These are phyloP conservation scores for Taphrina flavorubra DNA, from an alignment of 1,139 yeast genomes.

Conservation along the genomic window DNA sequence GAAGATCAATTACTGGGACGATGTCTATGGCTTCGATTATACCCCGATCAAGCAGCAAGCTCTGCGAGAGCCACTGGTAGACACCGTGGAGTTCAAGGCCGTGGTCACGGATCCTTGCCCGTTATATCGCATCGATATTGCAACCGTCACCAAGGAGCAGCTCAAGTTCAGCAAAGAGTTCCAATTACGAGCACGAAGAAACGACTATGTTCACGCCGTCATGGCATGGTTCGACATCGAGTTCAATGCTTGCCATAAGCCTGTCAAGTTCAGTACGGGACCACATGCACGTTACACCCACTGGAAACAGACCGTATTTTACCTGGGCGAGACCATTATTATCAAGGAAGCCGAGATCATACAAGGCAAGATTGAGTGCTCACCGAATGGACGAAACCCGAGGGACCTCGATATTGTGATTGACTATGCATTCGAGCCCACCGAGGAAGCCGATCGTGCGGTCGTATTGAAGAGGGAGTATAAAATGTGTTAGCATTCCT, in stretches of 20 bases:
- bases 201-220: slow-evolving; percentile 84
- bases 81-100: slow-evolving; percentile 81
- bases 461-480: slow-evolving; percentile 63
- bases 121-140: slow-evolving; percentile 82
- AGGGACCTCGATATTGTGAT: slow-evolving; percentile 60
- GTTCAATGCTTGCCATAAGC: slow-evolving; percentile 62
- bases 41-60: slow-evolving; percentile 73
- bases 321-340: slow-evolving; percentile 75
- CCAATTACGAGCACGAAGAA: slow-evolving; percentile 71
- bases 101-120: slow-evolving; percentile 73
- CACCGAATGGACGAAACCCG: slow-evolving; percentile 79
- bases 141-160: slow-evolving; percentile 83
- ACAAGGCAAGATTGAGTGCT: slow-evolving; percentile 71
- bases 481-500: slow-evolving; percentile 61
- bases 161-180: slow-evolving; percentile 75
- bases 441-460: slow-evolving; percentile 56
- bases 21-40: slow-evolving; percentile 95
- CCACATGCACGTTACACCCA: slow-evolving; percentile 58
- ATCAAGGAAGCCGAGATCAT: slow-evolving; percentile 77
- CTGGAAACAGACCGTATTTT: slow-evolving; percentile 98
- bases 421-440: slow-evolving; percentile 61
- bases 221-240: slow-evolving; percentile 95
- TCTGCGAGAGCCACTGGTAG: slow-evolving; percentile 93
- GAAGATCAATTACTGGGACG: slow-evolving; percentile 93
- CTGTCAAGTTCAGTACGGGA: slow-evolving; percentile 56